phyloP scores from a whole-genome alignment of 805 yeast species.

The Tetrapisispora iriomotensis region DNA sequence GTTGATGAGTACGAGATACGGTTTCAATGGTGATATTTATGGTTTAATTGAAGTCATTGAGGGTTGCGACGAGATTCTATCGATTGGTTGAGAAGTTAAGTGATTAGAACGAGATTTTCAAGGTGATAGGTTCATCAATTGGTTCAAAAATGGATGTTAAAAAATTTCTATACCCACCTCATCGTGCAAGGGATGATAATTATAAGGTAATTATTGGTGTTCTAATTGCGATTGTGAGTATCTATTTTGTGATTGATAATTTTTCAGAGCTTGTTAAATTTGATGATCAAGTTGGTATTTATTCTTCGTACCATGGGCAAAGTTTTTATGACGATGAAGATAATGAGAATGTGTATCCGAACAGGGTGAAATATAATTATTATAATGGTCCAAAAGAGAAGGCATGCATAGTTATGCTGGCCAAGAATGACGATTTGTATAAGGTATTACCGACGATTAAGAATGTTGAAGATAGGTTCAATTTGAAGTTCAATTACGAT shows the following conservation, averaged over 20 bases:
- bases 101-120: too few species aligned
- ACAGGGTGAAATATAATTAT: constrained; percentile 1
- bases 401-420: constrained; percentile 1
- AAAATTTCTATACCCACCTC: not conserved
- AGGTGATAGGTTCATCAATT: too few species aligned
- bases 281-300: not conserved
- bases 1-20: too few species aligned
- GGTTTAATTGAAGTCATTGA: too few species aligned
- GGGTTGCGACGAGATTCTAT: too few species aligned
- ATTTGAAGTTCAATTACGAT: constrained; percentile 61
- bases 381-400: constrained; percentile 2
- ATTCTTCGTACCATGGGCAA: constrained; percentile 2
- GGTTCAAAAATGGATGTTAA: not conserved
- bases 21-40: too few species aligned
- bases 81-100: too few species aligned
- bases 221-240: not conserved
- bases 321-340: constrained; percentile 2
- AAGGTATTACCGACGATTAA: constrained; percentile 33
- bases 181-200: not conserved
- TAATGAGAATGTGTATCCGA: not conserved
- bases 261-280: not conserved
- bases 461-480: constrained; percentile 55
- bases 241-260: not conserved
- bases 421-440: not conserved
- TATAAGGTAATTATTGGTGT: constrained; percentile 1